Evolutionary conservation across 345 rosid genomes (phyloP).

Genomic region (Pistacia atlantica): DNA sequence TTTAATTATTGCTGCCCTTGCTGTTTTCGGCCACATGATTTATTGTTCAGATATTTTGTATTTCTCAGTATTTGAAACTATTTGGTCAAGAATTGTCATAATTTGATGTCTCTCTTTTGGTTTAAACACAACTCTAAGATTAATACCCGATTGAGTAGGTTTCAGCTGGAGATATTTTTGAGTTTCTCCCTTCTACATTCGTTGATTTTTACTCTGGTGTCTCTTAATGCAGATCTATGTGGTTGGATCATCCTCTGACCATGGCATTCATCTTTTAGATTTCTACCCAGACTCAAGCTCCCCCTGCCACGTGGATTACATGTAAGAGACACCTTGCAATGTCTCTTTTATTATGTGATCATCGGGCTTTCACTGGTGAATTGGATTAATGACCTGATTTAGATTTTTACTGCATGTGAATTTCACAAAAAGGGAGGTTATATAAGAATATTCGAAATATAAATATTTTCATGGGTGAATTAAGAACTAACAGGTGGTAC

Average conservation of each 20-base stretch:
- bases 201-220: background rate
- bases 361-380: background rate
- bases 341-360: background rate
- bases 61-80: background rate
- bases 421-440: background rate
- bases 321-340: conserved; percentile 39
- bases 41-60: background rate
- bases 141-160: background rate
- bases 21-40: background rate
- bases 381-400: background rate
- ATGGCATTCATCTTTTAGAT: conserved; percentile 89
- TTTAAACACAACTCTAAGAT: background rate
- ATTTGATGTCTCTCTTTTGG: background rate
- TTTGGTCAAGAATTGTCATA: background rate
- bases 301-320: conserved; percentile 83
- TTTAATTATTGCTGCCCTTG: background rate
- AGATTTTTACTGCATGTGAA: background rate
- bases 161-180: background rate
- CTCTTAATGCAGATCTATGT: conserved; percentile 62
- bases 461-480: background rate
- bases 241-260: conserved; percentile 69
- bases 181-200: conserved; percentile 1
- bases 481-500: background rate
- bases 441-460: background rate
- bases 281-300: conserved; percentile 77